Base-by-base conservation (phyloP, 495 filamentous ascomycete genomes). In the Neurospora sp. region DNA sequence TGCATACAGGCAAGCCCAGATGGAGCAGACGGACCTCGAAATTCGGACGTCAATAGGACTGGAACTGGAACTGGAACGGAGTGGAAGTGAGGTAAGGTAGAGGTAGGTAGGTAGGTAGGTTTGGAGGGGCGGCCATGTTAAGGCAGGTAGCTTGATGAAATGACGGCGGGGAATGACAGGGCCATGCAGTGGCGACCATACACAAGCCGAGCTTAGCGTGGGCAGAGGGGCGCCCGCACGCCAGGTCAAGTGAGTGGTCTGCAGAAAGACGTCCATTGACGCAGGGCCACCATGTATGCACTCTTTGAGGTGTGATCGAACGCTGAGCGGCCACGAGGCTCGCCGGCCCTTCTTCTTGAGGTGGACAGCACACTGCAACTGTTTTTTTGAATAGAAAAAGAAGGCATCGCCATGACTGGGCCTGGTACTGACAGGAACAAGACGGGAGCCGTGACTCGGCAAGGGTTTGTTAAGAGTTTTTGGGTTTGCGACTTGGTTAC, bases 91-190 rank as follows among this genome's bases (percentile, higher is more conserved):
- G 53, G 20, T 66, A 27, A 66, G 53, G 27, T 66, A 61, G 46
- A 53, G 46, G 46, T 53, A 53, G 46, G 35, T 37, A 37, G 35
- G 35, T 37, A 66, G 53, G 53, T 61, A 31, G 53, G 53, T 78
- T 76, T 80, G 79, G 79, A 81, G 79, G 78, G 79, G 79, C 76
- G 79, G 78, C 76, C 76, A 75, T 75, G 71, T 76, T 66, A 35
- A 66, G 53, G 53, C 53, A 66, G 53, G 53, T 79, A 77, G 79
- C 79, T 77, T 74, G 75, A 75, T 79, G 78, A 79, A 79, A 79
- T 77, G 79, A 81, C 75, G 79, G 79, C 79, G 78, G 79, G 79
- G 79, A 81, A 78, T 71, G 76, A 77, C 76, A 81, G 79, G 78
- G 78, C 78, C 77, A 73, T 74, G 72, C 72, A 78, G 79, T 79